Percentiles rank a stretch among this genome's conserved stretches.
Conservation (phyloP, 116 monocot genomes). For the Zostera marina region DNA sequence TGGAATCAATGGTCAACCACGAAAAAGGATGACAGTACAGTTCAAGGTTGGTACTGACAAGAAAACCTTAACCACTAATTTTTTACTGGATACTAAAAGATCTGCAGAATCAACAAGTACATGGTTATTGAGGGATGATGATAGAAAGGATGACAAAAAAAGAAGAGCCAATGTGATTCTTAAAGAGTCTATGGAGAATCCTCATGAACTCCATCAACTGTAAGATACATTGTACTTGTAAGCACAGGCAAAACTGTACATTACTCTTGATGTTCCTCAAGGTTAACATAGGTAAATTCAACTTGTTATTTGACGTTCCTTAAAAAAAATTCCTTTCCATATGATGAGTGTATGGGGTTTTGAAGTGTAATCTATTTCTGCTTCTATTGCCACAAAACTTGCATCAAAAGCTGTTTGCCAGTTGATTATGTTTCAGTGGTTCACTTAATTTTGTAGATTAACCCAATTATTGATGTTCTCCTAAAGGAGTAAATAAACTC, state of each 20-base stretch:
- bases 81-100: slow-evolving; percentile 12
- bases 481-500: too few species aligned
- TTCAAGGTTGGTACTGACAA: slow-evolving; percentile 59
- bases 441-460: too few species aligned
- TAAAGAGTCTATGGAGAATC: slow-evolving; percentile 82
- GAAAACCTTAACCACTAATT: slow-evolving; percentile 30
- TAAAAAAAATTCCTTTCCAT: too few species aligned
- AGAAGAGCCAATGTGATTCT: slow-evolving; percentile 75
- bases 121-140: slow-evolving; percentile 55
- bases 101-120: slow-evolving; percentile 15
- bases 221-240: slow-evolving; percentile 18
- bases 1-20: slow-evolving; percentile 25
- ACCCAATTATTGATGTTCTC: too few species aligned
- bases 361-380: too few species aligned
- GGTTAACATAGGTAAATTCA: background rate
- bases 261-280: slow-evolving; percentile 1
- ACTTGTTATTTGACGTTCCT: too few species aligned
- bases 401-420: too few species aligned
- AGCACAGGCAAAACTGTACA: slow-evolving; percentile 6
- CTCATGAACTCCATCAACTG: slow-evolving; percentile 62
- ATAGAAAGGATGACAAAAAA: slow-evolving; percentile 88
- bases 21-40: slow-evolving; percentile 42
- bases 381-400: too few species aligned
- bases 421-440: too few species aligned
- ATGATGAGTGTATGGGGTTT: too few species aligned